Evolutionary conservation across 2,329 filamentous ascomycete species (phyloP).

Genomic region (Neofusicoccum cordaticola): DNA sequence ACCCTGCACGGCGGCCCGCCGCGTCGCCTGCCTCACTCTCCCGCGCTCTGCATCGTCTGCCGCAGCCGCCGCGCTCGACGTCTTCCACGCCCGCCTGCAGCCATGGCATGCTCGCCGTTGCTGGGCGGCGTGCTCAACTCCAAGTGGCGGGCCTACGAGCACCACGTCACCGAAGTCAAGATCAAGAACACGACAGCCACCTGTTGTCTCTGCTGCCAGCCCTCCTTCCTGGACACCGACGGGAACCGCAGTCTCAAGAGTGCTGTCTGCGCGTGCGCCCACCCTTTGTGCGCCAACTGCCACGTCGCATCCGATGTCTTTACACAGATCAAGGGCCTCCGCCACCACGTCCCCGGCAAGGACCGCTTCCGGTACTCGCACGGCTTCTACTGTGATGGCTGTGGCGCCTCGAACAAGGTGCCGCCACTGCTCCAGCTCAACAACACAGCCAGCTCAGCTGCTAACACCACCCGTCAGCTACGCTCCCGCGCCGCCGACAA

Average conservation of each 20-base stretch:
- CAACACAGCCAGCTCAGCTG: not conserved
- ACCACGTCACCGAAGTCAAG: not conserved
- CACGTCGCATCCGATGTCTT: not conserved
- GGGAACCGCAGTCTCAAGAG: not conserved
- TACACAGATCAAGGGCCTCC: not conserved
- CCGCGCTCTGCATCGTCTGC: too few relatives aligned
- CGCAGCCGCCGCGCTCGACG: too few relatives aligned
- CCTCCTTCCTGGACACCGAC: not conserved
- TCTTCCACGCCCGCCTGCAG: not conserved
- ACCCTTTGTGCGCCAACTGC: not conserved
- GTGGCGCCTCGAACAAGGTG: conserved; percentile 3
- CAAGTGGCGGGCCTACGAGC: not conserved
- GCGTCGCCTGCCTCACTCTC: too few relatives aligned
- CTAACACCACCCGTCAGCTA: not conserved
- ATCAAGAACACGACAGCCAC: not conserved
- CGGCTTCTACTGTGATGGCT: conserved; percentile 1
- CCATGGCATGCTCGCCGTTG: not conserved
- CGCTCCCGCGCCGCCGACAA: not conserved
- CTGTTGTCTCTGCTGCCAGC: not conserved
- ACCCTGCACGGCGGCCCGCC: too few relatives aligned
- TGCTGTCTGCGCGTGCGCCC: not conserved
- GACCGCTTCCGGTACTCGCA: not conserved
- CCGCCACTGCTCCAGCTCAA: not conserved
- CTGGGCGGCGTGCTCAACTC: not conserved
- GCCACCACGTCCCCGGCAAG: not conserved